These are phyloP conservation scores for Oemleria cerasiformis DNA, from an alignment of 306 rosid genomes.

Conservation along the genomic window DNA sequence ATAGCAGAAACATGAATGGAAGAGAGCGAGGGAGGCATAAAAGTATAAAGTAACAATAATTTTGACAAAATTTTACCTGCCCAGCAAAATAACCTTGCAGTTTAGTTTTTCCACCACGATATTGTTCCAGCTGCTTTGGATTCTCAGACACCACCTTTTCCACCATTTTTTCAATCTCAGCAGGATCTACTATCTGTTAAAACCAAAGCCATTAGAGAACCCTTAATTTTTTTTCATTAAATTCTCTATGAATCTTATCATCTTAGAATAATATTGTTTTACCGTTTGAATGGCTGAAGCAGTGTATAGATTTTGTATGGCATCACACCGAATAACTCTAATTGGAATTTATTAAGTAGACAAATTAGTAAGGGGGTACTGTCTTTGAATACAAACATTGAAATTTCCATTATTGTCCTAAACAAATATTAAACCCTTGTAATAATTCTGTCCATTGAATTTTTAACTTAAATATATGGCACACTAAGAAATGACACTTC, in stretches of 20 bases:
- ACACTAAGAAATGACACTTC: background rate
- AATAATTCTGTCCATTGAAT: background rate
- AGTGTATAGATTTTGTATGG: background rate
- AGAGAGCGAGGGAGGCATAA: background rate
- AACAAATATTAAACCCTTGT: background rate
- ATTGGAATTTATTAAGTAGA: background rate
- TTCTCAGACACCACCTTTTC: slow-evolving; percentile 72
- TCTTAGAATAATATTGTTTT: background rate
- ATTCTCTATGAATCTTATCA: background rate
- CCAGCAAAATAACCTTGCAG: slow-evolving; percentile 86
- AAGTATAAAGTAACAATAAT: background rate
- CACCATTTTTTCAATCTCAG: slow-evolving; percentile 80
- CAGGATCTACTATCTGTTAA: slow-evolving; percentile 74
- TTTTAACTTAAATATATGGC: no score
- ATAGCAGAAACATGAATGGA: background rate
- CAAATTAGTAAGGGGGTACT: background rate
- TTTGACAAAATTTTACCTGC: slow-evolving; percentile 51
- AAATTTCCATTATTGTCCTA: background rate
- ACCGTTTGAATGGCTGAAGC: background rate
- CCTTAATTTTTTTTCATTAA: background rate
- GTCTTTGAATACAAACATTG: background rate
- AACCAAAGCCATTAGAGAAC: slow-evolving; percentile 24
- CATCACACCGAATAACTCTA: background rate
- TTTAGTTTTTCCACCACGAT: slow-evolving; percentile 80
- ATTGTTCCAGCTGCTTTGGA: slow-evolving; percentile 89